A percentile compares a stretch with the other conserved stretches of the same genome.
These are phyloP conservation scores for Apiospora saccharicola DNA, from an alignment of 2,329 filamentous ascomycete species.

Conservation along the genomic window DNA sequence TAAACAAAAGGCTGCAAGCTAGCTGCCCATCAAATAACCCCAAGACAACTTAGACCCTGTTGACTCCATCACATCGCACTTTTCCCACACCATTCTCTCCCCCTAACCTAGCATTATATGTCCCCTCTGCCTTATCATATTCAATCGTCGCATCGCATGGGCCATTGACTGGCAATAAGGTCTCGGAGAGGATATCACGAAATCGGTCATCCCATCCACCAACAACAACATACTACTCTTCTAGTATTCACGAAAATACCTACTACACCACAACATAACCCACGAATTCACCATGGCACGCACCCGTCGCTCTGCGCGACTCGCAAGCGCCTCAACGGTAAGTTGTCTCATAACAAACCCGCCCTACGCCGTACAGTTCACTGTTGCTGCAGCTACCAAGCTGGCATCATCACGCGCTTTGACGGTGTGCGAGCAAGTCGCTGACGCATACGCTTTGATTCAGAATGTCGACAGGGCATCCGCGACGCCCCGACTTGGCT, in stretches of 20 bases:
- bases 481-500: slow-evolving; percentile 43
- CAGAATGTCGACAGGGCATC: slow-evolving; percentile 35
- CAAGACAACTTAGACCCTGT: slow-evolving; percentile 17
- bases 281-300: slow-evolving; percentile 41
- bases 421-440: background rate
- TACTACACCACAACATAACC: slow-evolving; percentile 24
- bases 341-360: background rate
- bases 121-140: slow-evolving; percentile 14
- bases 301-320: slow-evolving; percentile 51
- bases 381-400: background rate
- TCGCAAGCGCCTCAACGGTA: slow-evolving; percentile 43
- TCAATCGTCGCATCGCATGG: slow-evolving; percentile 25
- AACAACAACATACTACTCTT: background rate
- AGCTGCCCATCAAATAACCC: slow-evolving; percentile 17
- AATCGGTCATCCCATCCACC: slow-evolving; percentile 9
- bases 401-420: background rate
- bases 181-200: slow-evolving; percentile 1
- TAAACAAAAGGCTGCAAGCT: slow-evolving; percentile 21
- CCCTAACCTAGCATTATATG: slow-evolving; percentile 16
- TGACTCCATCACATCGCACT: slow-evolving; percentile 21
- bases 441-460: slow-evolving; percentile 23
- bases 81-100: slow-evolving; percentile 14
- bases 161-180: slow-evolving; percentile 26
- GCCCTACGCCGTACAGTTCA: background rate
- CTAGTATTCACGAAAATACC: slow-evolving; percentile 1